Percentiles rank a stretch among this genome's conserved stretches.
These are phyloP conservation scores for Tilletiaria anomala DNA, from an alignment of 1,284 basidiomycete species.

Conservation along the genomic window DNA sequence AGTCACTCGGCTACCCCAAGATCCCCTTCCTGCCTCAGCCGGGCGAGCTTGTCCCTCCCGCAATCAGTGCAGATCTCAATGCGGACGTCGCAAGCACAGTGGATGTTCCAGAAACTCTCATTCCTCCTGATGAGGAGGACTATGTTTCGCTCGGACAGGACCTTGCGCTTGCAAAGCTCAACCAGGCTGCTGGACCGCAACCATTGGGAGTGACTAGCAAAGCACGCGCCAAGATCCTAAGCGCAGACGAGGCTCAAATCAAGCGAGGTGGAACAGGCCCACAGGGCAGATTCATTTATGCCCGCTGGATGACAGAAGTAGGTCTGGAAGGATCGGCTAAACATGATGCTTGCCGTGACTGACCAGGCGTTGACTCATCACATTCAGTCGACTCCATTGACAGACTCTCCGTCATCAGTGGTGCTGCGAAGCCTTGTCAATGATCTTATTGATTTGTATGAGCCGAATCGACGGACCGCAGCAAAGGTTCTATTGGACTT, in stretches of 20 bases:
- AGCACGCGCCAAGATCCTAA: too few species aligned
- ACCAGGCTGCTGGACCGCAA: too few species aligned
- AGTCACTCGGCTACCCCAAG: constrained; percentile 10
- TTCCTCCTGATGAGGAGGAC: constrained; percentile 29
- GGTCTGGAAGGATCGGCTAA: not conserved
- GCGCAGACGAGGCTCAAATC: too few species aligned
- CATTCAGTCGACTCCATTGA: too few species aligned
- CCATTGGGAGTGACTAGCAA: too few species aligned
- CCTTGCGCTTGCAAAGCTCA: constrained; percentile 10
- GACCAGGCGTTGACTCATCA: not conserved
- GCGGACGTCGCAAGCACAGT: constrained; percentile 3
- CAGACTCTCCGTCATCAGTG: constrained; percentile 60
- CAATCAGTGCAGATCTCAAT: constrained; percentile 12
- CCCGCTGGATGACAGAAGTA: not conserved
- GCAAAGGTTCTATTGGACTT: constrained; percentile 73
- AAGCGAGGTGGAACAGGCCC: too few species aligned
- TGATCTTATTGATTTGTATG: constrained; percentile 82
- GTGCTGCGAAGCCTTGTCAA: constrained; percentile 59
- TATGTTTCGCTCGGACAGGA: too few species aligned
- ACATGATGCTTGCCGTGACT: not conserved
- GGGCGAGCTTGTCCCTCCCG: constrained; percentile 26
- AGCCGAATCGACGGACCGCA: constrained; percentile 90
- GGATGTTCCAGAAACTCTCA: constrained; percentile 20
- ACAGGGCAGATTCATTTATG: not conserved
- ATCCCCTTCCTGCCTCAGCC: constrained; percentile 24